Percentiles rank a stretch among this genome's conserved stretches.
phyloP scores from a whole-genome alignment of 192 early-diverging fungal genomes.

The Geranomyces variabilis region DNA sequence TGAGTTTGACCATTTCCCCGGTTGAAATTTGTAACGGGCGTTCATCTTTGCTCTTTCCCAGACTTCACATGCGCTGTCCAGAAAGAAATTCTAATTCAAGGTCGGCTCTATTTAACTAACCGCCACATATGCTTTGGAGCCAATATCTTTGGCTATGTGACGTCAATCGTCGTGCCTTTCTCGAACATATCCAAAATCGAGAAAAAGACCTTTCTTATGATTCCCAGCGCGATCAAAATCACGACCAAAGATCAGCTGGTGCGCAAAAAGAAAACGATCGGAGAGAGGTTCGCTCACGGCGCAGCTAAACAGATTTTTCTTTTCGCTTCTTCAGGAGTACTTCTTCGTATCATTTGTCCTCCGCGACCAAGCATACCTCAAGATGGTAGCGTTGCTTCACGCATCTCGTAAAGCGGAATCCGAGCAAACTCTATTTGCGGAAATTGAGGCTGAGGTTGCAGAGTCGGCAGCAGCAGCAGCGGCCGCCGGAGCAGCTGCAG shows the following conservation, averaged over 20 bases:
- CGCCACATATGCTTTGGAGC: conserved; percentile 83
- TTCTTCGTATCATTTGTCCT: conserved; percentile 30
- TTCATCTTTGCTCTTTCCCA: neutral
- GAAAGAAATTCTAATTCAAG: conserved; percentile 88
- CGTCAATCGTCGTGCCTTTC: conserved; percentile 22
- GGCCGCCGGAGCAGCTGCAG: neutral
- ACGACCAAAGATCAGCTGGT: conserved; percentile 11
- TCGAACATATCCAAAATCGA: conserved; percentile 16
- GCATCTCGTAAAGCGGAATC: neutral
- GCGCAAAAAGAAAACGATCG: neutral
- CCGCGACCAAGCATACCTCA: conserved; percentile 24
- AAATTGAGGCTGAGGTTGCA: neutral
- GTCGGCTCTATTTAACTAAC: conserved; percentile 81
- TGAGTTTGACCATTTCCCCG: no score
- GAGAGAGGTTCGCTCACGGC: neutral
- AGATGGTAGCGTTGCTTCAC: neutral
- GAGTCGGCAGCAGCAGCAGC: neutral
- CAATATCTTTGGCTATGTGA: conserved; percentile 78
- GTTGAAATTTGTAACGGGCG: neutral
- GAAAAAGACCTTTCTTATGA: conserved; percentile 20
- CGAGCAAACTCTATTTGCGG: neutral
- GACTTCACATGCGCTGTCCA: conserved; percentile 73
- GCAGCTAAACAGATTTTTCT: neutral
- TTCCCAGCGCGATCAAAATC: conserved; percentile 30
- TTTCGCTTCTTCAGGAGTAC: conserved; percentile 5